Evolutionary conservation across 139 green algal genomes (phyloP).

Genomic region (Tetradesmus lagerheimii): DNA sequence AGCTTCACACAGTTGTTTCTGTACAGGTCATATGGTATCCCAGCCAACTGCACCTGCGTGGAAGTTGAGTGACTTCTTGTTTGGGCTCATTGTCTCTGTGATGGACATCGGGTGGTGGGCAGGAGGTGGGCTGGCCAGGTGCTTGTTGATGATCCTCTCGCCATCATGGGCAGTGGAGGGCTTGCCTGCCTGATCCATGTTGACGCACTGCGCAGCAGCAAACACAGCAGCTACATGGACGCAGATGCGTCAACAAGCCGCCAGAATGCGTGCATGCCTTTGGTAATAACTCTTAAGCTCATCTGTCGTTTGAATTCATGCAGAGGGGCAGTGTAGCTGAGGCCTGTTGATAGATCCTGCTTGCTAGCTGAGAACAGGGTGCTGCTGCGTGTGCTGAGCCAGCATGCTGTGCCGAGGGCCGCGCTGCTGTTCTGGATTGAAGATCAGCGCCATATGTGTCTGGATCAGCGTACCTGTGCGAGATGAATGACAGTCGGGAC

Average conservation of each 20-base stretch:
- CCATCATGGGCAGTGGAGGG: neutral
- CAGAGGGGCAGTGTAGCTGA: too few relatives aligned
- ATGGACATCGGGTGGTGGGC: neutral
- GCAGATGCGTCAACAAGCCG: neutral
- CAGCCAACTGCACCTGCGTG: neutral
- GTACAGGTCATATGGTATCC: too few relatives aligned
- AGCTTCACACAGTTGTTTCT: too few relatives aligned
- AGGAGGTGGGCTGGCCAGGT: neutral
- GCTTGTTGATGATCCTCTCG: neutral
- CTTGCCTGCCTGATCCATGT: neutral
- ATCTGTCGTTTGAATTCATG: too few relatives aligned
- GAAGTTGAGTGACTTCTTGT: neutral
- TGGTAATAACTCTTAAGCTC: too few relatives aligned
- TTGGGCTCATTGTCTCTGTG: slow-evolving; percentile 1
- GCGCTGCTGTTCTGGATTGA: too few relatives aligned
- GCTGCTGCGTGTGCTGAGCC: neutral
- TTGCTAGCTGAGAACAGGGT: neutral
- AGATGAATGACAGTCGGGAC: neutral
- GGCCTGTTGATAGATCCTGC: neutral
- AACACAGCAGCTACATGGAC: neutral
- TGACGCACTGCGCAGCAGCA: neutral
- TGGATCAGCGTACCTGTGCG: neutral
- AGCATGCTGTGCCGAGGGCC: neutral
- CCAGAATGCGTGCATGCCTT: neutral
- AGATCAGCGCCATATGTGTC: neutral